Evolutionary conservation across 176 grass and related monocot genomes (phyloP), one percentile per base, ranked within the genome.

Genomic region (Triticum dicoccoides): DNA sequence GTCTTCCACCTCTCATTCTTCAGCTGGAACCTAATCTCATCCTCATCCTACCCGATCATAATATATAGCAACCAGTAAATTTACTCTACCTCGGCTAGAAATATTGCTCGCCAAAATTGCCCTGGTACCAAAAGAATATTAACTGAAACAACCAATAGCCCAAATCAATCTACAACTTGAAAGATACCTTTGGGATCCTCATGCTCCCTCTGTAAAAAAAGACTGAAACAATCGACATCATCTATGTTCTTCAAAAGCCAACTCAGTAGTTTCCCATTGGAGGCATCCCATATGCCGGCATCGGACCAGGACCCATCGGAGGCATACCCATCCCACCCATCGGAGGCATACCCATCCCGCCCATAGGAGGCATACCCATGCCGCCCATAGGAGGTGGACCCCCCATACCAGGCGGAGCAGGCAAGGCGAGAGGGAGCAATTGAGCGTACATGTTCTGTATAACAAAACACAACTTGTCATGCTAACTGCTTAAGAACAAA

Each of bases 371-470:
- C 93, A 98, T 98, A 11, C 93, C 93, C 96, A 95, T 95, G 3
- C 86, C 89, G 2, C 77, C 81, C 87, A 96, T 93, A 1, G 92
- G 89, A 73, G 91, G 87, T 8, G 94, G 90, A 76, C 82, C 91
- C 0, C 89, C 93, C 93, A 95, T 94, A 38, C 96, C 93, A 66
- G 93, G 86, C 27, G 96, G 96, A 12, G 96, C 93, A 29, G 93
- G 96, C 64, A 98, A 80, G 34, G 96, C 96, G 11, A 98, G 93
- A 70, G 93, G 96, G 83, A 98, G 93, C 79, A 98, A 80, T 52
- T 94, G 96, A 0, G 96, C 96, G 25, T 96, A 96, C 96, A 98
- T 98, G 82, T 98, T 96, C 96, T 98, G 94, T 90, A 83, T 34
- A 87, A 86, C 23, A n/a, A 10, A 81, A 90, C 29, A 9, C 44